A percentile compares a stretch with the other conserved stretches of the same genome.
Conservation (phyloP, 2,329 filamentous ascomycete genomes). For the Fusarium bactridioides region DNA sequence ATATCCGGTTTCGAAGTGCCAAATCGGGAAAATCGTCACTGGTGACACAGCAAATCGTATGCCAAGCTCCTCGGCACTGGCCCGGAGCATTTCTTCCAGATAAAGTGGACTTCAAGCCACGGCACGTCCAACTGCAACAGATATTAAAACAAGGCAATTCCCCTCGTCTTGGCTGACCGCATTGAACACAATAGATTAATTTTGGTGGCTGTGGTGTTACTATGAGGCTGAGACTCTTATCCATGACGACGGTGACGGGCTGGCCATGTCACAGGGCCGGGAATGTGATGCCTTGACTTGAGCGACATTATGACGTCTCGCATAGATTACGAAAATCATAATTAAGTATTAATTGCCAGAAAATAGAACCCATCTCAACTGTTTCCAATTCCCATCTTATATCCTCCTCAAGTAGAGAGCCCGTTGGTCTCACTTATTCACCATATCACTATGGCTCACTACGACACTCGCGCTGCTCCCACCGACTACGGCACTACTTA, state of each 20-base stretch:
- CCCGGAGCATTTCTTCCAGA: neutral
- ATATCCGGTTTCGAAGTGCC: neutral
- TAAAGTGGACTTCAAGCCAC: neutral
- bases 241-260: neutral
- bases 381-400: neutral
- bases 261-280: neutral
- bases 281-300: neutral
- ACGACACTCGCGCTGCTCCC: neutral
- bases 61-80: neutral
- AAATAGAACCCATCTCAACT: neutral
- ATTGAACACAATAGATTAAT: neutral
- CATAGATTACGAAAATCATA: neutral
- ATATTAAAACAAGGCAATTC: neutral
- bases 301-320: neutral
- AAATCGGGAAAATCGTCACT: neutral
- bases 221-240: neutral
- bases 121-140: neutral
- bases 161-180: neutral
- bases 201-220: no score
- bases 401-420: neutral
- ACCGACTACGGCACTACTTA: slow-evolving; percentile 10
- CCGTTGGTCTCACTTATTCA: neutral
- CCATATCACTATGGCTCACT: neutral
- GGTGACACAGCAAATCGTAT: neutral
- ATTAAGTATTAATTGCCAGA: neutral